Percentiles rank a stretch among this genome's conserved stretches.
phyloP scores from a whole-genome alignment of 805 yeast genomes.

The Kluyveromyces siamensis region DNA sequence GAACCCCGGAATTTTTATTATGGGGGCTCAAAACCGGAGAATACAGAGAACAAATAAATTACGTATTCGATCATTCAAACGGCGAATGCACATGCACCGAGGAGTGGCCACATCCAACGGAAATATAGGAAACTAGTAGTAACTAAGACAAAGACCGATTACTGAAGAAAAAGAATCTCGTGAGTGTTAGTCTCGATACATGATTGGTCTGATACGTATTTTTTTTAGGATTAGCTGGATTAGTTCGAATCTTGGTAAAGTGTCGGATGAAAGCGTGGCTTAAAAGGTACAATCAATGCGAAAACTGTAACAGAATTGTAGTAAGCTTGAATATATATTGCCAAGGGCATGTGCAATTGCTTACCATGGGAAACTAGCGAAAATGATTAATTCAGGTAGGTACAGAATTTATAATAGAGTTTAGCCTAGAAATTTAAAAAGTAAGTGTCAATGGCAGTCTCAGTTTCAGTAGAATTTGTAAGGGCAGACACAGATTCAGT shows the following conservation, averaged over 20 bases:
- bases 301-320: too few relatives aligned
- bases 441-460: background rate
- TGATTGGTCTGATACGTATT: too few relatives aligned
- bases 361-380: too few relatives aligned
- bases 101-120: too few relatives aligned
- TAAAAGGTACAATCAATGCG: background rate
- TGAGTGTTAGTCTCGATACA: too few relatives aligned
- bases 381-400: too few relatives aligned
- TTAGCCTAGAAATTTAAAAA: too few relatives aligned
- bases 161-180: background rate
- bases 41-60: background rate
- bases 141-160: too few relatives aligned
- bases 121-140: too few relatives aligned
- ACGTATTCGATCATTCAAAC: background rate
- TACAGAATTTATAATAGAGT: too few relatives aligned
- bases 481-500: conserved; percentile 5
- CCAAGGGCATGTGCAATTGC: too few relatives aligned
- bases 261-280: background rate
- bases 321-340: too few relatives aligned
- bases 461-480: conserved; percentile 7
- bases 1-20: background rate
- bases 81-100: background rate
- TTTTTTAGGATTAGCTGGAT: background rate
- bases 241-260: background rate
- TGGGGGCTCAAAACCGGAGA: background rate